These are phyloP conservation scores for Adansonia digitata DNA, from an alignment of 345 rosid species.

Conservation along the genomic window DNA sequence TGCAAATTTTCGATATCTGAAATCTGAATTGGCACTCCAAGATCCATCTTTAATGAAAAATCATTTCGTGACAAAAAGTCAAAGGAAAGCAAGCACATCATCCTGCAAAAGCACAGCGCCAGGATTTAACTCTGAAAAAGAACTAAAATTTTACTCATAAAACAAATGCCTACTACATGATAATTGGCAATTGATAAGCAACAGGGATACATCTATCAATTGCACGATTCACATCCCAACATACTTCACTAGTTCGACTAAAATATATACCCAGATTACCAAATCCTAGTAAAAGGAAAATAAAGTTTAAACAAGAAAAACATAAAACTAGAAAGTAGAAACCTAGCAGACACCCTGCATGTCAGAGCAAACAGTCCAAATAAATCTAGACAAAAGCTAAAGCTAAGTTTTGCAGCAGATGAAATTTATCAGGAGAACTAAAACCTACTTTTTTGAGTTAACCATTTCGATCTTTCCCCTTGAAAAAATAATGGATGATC, in stretches of 20 bases:
- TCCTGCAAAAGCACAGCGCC: too few species aligned
- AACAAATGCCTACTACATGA: too few species aligned
- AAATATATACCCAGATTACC: background rate
- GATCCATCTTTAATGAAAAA: too few species aligned
- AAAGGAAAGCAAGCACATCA: too few species aligned
- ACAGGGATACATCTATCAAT: too few species aligned
- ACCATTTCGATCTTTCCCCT: slow-evolving; percentile 52
- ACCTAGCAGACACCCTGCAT: background rate
- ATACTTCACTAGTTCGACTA: background rate
- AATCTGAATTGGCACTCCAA: too few species aligned
- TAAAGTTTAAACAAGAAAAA: too few species aligned
- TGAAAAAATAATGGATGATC: slow-evolving; percentile 82
- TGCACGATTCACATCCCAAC: background rate
- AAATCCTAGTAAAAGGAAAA: background rate
- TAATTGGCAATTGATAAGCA: too few species aligned
- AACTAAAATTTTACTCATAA: too few species aligned
- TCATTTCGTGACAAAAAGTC: too few species aligned
- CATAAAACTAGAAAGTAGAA: background rate
- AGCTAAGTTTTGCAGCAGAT: slow-evolving; percentile 1
- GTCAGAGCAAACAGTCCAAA: background rate
- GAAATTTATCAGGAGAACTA: slow-evolving; percentile 7
- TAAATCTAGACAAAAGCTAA: background rate
- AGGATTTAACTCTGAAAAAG: too few species aligned
- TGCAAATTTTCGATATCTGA: too few species aligned
- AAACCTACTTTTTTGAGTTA: slow-evolving; percentile 16